Evolutionary conservation across 2,329 filamentous ascomycete genomes (phyloP), one percentile per base, ranked within the genome.

Genomic region (Aspergillus brunneoviolaceus): DNA sequence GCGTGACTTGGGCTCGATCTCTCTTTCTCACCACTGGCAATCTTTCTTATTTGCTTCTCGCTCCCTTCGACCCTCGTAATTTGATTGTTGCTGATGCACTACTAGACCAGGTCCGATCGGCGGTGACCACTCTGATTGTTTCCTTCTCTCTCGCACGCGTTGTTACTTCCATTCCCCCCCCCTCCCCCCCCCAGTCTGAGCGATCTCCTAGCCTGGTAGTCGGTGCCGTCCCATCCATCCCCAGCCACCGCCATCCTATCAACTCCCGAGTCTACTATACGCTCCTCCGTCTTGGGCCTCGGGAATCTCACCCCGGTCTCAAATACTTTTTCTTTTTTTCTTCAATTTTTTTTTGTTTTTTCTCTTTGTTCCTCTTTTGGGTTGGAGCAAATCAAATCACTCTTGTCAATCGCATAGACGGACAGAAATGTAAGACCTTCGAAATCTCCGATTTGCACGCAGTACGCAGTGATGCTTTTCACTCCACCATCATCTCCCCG

Each of bases 241-340:
- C 67, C 67, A 69, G 67, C 67, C 67, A 67, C 67, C 65, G 58
- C 63, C 63, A 62, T 60, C 27, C 42, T 55, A 49, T 29, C 21
- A 50, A 50, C n/a, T n/a, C n/a, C n/a, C n/a, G n/a, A n/a, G n/a
- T n/a, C 48, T n/a, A 39, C 48, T 47, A 45, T 45, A 45, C 39
- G 16, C 39, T 16, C 3, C 25, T n/a, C 39, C n/a, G 5, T 35
- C 33, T 35, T 14, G 5, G 39, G 39, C 39, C 16, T 19, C 39
- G n/a, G 39, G 14, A 1, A 45, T 3, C 19, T 45, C 39, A 45
- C 9, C 39, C 5, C 39, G 39, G 39, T 16, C 39, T 16, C 6
- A 6, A 12, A 4, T 35, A 35, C 35, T 59, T 57, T 49, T 35
- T 47, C 25, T 53, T 31, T 16, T 5, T 1, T 33, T 6, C 23